Evolutionary conservation across 1,284 basidiomycete genomes (phyloP), one percentile per base, ranked within the genome.

Genomic region (Rhizoctonia solani): DNA sequence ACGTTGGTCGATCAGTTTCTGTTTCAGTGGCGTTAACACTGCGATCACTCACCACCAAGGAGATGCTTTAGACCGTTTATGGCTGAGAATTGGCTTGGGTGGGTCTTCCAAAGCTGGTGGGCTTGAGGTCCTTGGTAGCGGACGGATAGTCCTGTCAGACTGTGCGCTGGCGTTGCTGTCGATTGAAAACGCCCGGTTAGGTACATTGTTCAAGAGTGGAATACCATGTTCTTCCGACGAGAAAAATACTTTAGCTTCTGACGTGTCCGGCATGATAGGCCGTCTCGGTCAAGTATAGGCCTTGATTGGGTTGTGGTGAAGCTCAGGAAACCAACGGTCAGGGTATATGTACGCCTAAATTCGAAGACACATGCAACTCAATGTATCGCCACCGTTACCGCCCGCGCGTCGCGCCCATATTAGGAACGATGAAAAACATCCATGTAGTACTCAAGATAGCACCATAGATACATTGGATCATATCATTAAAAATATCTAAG

Each of bases 41-140:
- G 6, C 19, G 14, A 55, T 32, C 21, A 42, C 59, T 53, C 30
- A 63, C 59, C 59, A 63, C 59, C 59, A 63, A 42, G 59, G 59
- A 2, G 59, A 63, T 25, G 47, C 49, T 23, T 63, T 63, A 14
- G 50, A 30, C 13, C 59, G 59, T 37, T 53, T 53, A 53, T n/a
- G n/a, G n/a, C n/a, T n/a, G n/a, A 19, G 9, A 11, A 6, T 11
- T 46, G 44, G 9, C 19, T 46, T 46, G 16, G 37, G 37, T 19
- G n/a, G 6, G 44, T 11, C 19, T 14, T 46, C 44, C 5, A 21
- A n/a, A 9, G 4, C 25, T 41, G 21, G 37, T 39, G 44, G n/a
- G 8, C 44, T 19, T 21, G 19, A 21, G 9, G 44, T 9, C 13
- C 44, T 46, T 3, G 47, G 23, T 46, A 19, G 44, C 32, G 58